Conservation (phyloP, 257 asterid genomes). For the Salvia miltiorrhiza region DNA sequence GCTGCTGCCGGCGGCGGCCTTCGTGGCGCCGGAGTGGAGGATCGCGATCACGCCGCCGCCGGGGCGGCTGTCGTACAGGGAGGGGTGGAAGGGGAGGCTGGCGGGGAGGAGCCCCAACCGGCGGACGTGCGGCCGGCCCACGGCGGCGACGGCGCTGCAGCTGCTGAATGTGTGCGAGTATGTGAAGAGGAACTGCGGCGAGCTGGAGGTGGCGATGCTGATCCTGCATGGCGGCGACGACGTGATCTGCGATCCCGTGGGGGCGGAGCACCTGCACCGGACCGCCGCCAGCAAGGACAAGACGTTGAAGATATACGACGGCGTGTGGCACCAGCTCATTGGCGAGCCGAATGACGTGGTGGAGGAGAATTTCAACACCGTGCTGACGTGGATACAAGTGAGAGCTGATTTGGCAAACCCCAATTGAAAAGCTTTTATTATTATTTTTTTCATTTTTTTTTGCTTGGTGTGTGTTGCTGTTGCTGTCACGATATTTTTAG, state of each 20-base stretch:
- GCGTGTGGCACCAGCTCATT: slow-evolving; percentile 71
- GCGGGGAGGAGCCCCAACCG: slow-evolving; percentile 52
- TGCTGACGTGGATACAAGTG: slow-evolving; percentile 55
- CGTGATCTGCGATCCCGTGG: slow-evolving; percentile 60
- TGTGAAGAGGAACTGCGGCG: slow-evolving; percentile 38
- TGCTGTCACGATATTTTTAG: too few relatives aligned
- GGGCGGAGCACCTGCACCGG: slow-evolving; percentile 43
- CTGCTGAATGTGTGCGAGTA: slow-evolving; percentile 52
- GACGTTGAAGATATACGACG: slow-evolving; percentile 60
- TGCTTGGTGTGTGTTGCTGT: too few relatives aligned
- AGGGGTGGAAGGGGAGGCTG: slow-evolving; percentile 60
- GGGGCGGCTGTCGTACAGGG: slow-evolving; percentile 41
- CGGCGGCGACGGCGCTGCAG: slow-evolving; percentile 60
- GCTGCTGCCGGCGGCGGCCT: slow-evolving; percentile 55
- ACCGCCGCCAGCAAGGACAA: slow-evolving; percentile 59
- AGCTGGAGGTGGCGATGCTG: slow-evolving; percentile 56
- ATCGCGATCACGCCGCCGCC: slow-evolving; percentile 53
- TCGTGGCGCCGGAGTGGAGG: slow-evolving; percentile 67
- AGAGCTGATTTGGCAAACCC: slow-evolving; percentile 34
- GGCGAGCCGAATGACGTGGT: slow-evolving; percentile 60
- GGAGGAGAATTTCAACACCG: slow-evolving; percentile 32
- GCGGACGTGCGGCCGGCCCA: slow-evolving; percentile 43
- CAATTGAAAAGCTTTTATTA: neutral
- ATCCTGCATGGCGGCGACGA: slow-evolving; percentile 76
- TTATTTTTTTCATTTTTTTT: too few relatives aligned